Evolutionary conservation across 306 rosid species (phyloP).

Genomic region (Cucumis sativus): Cucumber_9930_V3 NC_026660.2:19837501-19838000

Average conservation of each 20-base stretch:
- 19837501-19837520: slow-evolving; percentile 49
- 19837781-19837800: slow-evolving; percentile 76
- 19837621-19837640: slow-evolving; percentile 65
- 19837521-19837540: slow-evolving; percentile 79
- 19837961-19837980: slow-evolving; percentile 19
- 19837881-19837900: slow-evolving; percentile 57
- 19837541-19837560: slow-evolving; percentile 93
- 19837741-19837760: slow-evolving; percentile 84
- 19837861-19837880: slow-evolving; percentile 63
- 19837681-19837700: slow-evolving; percentile 37
- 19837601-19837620: slow-evolving; percentile 90
- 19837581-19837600: slow-evolving; percentile 73
- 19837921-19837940: slow-evolving; percentile 74
- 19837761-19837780: slow-evolving; percentile 53
- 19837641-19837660: slow-evolving; percentile 93
- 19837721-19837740: slow-evolving; percentile 85
- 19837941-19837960: slow-evolving; percentile 34
- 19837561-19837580: slow-evolving; percentile 76
- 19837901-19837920: slow-evolving; percentile 85
- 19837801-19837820: slow-evolving; percentile 71
- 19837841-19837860: slow-evolving; percentile 70
- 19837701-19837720: slow-evolving; percentile 76
- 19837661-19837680: slow-evolving; percentile 66
- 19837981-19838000: slow-evolving; percentile 26
- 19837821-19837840: slow-evolving; percentile 74